Conservation (phyloP, 768 basidiomycete species). For the Scleroderma citrinum region DNA sequence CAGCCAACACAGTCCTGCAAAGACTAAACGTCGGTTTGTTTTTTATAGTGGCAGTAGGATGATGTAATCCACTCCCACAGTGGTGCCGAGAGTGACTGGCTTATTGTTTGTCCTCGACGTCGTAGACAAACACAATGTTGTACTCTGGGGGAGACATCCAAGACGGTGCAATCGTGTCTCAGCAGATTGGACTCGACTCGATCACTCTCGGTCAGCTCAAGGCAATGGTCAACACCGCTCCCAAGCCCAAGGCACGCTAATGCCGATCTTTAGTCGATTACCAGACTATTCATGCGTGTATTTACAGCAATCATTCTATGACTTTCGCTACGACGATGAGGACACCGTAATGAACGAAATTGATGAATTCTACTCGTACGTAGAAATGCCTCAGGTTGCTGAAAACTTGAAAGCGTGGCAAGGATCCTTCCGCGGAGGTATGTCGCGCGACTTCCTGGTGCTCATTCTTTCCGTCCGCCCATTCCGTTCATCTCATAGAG, state of each 20-base stretch:
- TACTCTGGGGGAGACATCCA: conserved; percentile 24
- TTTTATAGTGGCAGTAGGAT: conserved; percentile 26
- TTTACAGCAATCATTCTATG: conserved; percentile 76
- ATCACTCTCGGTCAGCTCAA: conserved; percentile 80
- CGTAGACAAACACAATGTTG: conserved; percentile 22
- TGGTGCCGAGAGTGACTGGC: no score
- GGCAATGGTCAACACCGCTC: conserved; percentile 59
- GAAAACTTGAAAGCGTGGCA: conserved; percentile 88
- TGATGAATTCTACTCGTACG: conserved; percentile 96
- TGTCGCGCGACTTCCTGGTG: conserved; percentile 14
- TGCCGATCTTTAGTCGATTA: conserved; percentile 6
- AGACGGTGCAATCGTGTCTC: conserved; percentile 23
- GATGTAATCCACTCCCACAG: conserved; percentile 26
- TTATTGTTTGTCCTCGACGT: no score
- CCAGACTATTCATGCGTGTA: conserved; percentile 14
- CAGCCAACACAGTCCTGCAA: conserved; percentile 26
- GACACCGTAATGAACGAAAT: conserved; percentile 95
- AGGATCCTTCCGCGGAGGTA: conserved; percentile 74
- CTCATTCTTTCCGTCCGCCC: not conserved
- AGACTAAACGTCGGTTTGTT: not conserved
- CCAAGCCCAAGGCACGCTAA: conserved; percentile 65
- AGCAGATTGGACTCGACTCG: conserved; percentile 53
- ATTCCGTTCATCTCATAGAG: conserved; percentile 36
- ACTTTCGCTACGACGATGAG: conserved; percentile 94
- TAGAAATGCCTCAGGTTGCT: conserved; percentile 86